Conservation (phyloP, 2,329 filamentous ascomycete species). For the Pseudogymnoascus sp. region DNA sequence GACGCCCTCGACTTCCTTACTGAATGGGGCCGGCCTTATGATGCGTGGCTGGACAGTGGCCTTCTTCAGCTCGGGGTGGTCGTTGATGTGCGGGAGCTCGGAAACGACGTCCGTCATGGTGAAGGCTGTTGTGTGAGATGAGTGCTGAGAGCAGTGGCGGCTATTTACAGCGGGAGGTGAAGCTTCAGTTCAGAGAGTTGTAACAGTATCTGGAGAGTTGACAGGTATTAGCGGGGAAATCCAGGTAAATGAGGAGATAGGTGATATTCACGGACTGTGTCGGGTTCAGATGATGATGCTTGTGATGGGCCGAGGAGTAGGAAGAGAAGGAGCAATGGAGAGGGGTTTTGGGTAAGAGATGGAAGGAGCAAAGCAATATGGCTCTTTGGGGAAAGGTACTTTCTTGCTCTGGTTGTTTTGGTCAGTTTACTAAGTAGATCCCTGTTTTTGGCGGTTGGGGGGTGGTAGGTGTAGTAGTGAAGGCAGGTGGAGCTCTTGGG, state of each 20-base stretch:
- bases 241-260: neutral
- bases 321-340: neutral
- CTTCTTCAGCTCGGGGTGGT: constrained; percentile 22
- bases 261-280: neutral
- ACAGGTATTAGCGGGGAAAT: constrained; percentile 2
- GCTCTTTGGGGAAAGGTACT: neutral
- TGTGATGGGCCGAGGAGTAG: neutral
- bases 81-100: constrained; percentile 1
- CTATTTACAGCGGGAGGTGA: neutral
- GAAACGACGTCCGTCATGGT: constrained; percentile 8
- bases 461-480: neutral
- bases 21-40: constrained; percentile 46
- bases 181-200: neutral
- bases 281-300: neutral
- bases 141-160: neutral
- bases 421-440: neutral
- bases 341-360: neutral
- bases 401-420: neutral
- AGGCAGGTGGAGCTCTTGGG: neutral
- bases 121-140: constrained; percentile 5
- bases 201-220: neutral
- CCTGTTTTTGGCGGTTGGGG: neutral
- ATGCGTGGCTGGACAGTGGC: constrained; percentile 24
- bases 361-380: neutral
- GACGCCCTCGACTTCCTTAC: constrained; percentile 50